These are phyloP conservation scores for Capronia coronata DNA, from an alignment of 2,329 filamentous ascomycete species.

Conservation along the genomic window DNA sequence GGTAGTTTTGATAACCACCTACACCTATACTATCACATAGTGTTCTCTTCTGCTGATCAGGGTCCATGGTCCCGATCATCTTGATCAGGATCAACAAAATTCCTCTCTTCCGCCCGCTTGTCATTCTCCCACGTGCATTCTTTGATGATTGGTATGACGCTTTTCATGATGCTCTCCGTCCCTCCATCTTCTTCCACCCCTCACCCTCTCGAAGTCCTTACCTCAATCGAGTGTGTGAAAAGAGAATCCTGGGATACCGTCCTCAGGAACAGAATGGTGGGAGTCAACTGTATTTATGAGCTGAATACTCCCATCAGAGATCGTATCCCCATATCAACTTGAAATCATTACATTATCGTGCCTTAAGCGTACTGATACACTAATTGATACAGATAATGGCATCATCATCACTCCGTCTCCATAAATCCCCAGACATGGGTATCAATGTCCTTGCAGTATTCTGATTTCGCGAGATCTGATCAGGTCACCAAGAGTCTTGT, in stretches of 20 bases:
- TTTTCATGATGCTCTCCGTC: too few relatives aligned
- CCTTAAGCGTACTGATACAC: not conserved
- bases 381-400: not conserved
- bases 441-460: too few relatives aligned
- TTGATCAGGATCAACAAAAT: not conserved
- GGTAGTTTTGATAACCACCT: too few relatives aligned
- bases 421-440: too few relatives aligned
- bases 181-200: too few relatives aligned
- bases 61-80: not conserved
- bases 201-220: too few relatives aligned
- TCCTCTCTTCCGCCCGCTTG: slow-evolving; percentile 4
- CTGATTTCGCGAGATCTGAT: not conserved
- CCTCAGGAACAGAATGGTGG: too few relatives aligned
- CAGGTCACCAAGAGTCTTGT: not conserved
- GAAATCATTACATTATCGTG: slow-evolving; percentile 15
- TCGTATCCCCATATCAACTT: not conserved
- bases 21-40: too few relatives aligned
- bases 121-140: slow-evolving; percentile 10
- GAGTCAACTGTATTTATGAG: too few relatives aligned
- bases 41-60: too few relatives aligned
- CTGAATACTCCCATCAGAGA: not conserved
- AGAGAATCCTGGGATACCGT: not conserved
- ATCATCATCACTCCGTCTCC: not conserved
- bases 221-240: not conserved
- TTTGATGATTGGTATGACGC: too few relatives aligned